These are phyloP conservation scores for Eucalyptus fibrosa DNA, from an alignment of 345 rosid species.

Conservation along the genomic window DNA sequence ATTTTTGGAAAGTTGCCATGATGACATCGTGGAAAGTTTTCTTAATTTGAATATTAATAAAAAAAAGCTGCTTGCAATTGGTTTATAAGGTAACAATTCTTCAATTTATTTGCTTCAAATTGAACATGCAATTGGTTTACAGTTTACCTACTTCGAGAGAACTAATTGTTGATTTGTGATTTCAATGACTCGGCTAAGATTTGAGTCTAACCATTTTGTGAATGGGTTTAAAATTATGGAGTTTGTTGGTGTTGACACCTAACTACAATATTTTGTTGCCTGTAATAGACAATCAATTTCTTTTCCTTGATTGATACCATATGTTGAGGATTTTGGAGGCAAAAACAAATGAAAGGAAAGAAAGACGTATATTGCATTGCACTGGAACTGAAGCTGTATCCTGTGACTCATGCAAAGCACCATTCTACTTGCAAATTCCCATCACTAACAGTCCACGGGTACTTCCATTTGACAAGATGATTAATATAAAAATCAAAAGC, in stretches of 20 bases:
- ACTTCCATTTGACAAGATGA: neutral
- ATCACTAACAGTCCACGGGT: neutral
- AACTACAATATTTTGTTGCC: neutral
- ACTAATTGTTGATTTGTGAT: neutral
- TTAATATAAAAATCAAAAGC: neutral
- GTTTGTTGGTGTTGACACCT: neutral
- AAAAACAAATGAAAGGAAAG: neutral
- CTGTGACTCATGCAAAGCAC: neutral
- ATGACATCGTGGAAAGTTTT: neutral
- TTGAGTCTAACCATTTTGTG: neutral
- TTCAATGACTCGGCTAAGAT: neutral
- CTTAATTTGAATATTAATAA: neutral
- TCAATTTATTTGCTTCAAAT: neutral
- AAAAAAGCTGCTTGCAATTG: neutral
- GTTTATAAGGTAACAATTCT: neutral
- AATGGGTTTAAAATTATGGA: neutral
- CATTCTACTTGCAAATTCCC: neutral
- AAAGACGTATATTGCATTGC: rapidly evolving
- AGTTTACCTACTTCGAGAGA: neutral
- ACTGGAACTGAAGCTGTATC: neutral
- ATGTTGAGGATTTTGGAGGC: neutral
- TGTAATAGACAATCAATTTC: neutral
- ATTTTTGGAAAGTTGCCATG: neutral
- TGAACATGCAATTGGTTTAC: neutral
- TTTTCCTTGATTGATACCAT: neutral